Evolutionary conservation across 2,329 filamentous ascomycete genomes (phyloP).

Genomic region (Colletotrichum higginsianum): DNA sequence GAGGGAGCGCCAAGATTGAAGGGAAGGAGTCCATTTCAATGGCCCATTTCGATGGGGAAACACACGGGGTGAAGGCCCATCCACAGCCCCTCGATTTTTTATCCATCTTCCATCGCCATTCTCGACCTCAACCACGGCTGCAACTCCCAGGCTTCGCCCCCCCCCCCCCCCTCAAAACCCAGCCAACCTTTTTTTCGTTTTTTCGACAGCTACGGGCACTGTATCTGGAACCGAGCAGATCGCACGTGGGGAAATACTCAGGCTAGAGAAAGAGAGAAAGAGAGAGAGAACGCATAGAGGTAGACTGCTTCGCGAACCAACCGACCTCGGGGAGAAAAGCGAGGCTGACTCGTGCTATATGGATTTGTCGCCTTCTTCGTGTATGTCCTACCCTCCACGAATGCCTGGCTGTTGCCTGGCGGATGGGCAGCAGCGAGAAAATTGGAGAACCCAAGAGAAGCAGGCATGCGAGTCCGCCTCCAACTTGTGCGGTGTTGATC

Average conservation of each 20-base stretch:
- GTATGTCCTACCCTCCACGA: too few relatives aligned
- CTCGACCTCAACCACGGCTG: not conserved
- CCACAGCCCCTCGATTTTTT: not conserved
- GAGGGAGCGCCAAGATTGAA: not conserved
- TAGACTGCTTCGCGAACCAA: too few relatives aligned
- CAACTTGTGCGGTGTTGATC: slow-evolving; percentile 9
- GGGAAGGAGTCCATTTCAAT: not conserved
- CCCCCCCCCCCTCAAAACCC: too few relatives aligned
- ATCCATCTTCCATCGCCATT: too few relatives aligned
- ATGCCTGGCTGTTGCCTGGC: too few relatives aligned
- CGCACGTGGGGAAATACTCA: not conserved
- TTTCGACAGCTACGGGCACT: not conserved
- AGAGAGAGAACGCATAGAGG: not conserved
- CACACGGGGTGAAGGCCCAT: not conserved
- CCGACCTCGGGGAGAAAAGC: too few relatives aligned
- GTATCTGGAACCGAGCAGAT: not conserved
- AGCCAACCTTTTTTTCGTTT: too few relatives aligned
- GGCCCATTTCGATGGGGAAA: not conserved
- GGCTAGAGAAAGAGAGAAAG: not conserved
- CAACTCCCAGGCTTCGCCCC: not conserved
- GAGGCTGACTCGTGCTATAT: not conserved
- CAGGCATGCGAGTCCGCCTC: not conserved
- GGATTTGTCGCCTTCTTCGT: not conserved
- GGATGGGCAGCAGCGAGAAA: not conserved
- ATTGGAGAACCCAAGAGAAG: not conserved